These are phyloP conservation scores for Penicillium sp. DNA, from an alignment of 2,329 filamentous ascomycete genomes.

Conservation along the genomic window DNA sequence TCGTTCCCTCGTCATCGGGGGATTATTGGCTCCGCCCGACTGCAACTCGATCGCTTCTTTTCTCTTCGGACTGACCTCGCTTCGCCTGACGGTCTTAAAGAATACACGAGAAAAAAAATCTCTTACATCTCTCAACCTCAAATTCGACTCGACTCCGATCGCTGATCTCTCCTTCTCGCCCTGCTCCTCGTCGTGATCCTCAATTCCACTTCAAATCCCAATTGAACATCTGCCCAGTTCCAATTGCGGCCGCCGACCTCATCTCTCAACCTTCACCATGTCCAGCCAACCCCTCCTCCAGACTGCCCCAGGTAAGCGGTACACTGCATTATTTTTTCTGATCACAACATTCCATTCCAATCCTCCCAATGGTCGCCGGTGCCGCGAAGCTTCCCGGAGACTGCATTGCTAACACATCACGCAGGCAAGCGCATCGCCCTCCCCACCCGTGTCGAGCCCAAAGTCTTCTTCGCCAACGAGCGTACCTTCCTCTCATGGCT, in stretches of 20 bases:
- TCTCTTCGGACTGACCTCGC: neutral
- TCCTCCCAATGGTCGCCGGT: neutral
- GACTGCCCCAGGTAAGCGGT: slow-evolving; percentile 77
- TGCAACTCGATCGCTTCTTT: slow-evolving; percentile 1
- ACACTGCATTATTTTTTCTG: neutral
- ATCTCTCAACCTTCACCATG: slow-evolving; percentile 63
- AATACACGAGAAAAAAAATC: neutral
- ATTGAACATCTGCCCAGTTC: neutral
- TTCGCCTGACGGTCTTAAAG: neutral
- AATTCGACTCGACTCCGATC: neutral
- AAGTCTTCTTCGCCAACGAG: slow-evolving; percentile 99
- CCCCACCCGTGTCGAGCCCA: slow-evolving; percentile 96
- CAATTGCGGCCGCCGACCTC: neutral
- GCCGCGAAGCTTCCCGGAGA: neutral
- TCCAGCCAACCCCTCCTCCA: slow-evolving; percentile 96
- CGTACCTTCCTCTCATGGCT: slow-evolving; percentile 99
- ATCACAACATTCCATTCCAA: neutral
- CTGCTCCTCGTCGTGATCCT: slow-evolving; percentile 18
- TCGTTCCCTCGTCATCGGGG: slow-evolving; percentile 25
- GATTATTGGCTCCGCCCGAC: slow-evolving; percentile 18
- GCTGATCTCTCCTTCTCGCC: neutral
- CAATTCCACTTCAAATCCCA: neutral
- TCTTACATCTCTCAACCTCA: neutral
- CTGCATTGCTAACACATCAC: slow-evolving; percentile 16
- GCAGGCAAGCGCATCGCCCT: slow-evolving; percentile 97